These are phyloP conservation scores for Phycomyces blakesleeanus DNA, from an alignment of 192 early-diverging fungal genomes.

Conservation along the genomic window DNA sequence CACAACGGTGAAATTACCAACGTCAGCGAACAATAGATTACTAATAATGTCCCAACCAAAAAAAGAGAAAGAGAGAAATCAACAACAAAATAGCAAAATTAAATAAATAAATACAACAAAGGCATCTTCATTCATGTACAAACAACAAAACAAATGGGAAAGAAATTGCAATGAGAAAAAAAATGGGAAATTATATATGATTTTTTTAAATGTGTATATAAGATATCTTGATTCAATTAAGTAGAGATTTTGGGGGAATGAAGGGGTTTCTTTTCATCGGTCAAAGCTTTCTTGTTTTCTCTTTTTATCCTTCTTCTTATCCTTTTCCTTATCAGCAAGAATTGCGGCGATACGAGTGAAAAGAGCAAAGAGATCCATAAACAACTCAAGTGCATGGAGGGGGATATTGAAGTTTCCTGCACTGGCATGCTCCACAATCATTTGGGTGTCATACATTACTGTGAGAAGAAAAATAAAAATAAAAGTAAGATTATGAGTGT, in stretches of 20 bases:
- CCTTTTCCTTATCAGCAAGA: conserved; percentile 35
- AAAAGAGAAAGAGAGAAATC: background rate
- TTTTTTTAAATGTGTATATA: background rate
- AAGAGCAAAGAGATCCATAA: conserved; percentile 47
- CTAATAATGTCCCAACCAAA: background rate
- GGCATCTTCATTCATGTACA: background rate
- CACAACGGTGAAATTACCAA: conserved; percentile 48
- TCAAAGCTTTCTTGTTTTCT: conserved; percentile 3
- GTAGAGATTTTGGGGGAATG: too few species aligned
- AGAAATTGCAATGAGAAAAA: too few species aligned
- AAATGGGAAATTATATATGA: too few species aligned
- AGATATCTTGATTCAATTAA: background rate
- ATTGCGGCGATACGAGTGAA: conserved; percentile 48
- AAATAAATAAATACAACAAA: background rate
- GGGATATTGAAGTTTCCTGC: conserved; percentile 32
- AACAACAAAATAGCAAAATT: too few species aligned
- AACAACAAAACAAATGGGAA: too few species aligned
- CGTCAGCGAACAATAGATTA: conserved; percentile 4
- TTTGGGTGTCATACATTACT: conserved; percentile 56
- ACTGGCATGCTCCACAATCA: conserved; percentile 46
- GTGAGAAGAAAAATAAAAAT: conserved; percentile 6
- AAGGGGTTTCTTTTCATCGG: conserved; percentile 5
- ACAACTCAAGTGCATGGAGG: conserved; percentile 41
- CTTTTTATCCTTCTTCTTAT: conserved; percentile 18
- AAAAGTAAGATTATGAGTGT: background rate